Base-by-base conservation (phyloP, 768 basidiomycete species). In the Mycena pura region DNA sequence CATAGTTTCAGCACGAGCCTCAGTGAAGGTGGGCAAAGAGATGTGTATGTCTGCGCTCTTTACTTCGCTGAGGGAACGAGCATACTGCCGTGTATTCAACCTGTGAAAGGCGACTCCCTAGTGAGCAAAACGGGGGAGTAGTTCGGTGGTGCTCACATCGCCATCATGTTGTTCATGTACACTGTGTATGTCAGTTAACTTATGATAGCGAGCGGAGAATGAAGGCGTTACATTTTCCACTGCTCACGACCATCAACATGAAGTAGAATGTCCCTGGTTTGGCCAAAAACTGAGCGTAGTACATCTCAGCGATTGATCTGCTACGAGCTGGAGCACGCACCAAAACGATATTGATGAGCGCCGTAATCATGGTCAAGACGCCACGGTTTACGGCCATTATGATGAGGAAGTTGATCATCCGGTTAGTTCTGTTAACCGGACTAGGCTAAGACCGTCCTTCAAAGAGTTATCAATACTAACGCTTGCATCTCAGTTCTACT, bases 111-210 rank as follows among this genome's bases (percentile, higher is more conserved):
- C 15, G 28, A 11, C n/a, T n/a, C n/a, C n/a, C n/a, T n/a, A n/a
- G n/a, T 8, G 15, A 25, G 3, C 15, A 28, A 27, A 19, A 28
- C 28, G 25, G 21, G 14, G 17, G 6, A 22, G n/a, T n/a, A n/a
- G n/a, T n/a, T n/a, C n/a, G n/a, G n/a, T n/a, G n/a, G n/a, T n/a
- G 9, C 52, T 29, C 13, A 53, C 59, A 52, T 60, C 13, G 50
- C 59, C 4, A 60, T 43, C 50, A 60, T 60, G 24, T 27, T 48
- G 59, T 60, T 60, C 59, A 60, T 60, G 49, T 60, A 60, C 1
- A 60, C 59, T 60, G n/a, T n/a, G n/a, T n/a, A 31, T 36, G 3
- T 19, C 21, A 10, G 22, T 32, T 19, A n/a, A 5, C 17, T 39
- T 9, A 15, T 17, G 6, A 13, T 28, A 9, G 19, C 8, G 3